Base-by-base conservation (phyloP, 345 rosid species). In the Lepidium sativum region DNA sequence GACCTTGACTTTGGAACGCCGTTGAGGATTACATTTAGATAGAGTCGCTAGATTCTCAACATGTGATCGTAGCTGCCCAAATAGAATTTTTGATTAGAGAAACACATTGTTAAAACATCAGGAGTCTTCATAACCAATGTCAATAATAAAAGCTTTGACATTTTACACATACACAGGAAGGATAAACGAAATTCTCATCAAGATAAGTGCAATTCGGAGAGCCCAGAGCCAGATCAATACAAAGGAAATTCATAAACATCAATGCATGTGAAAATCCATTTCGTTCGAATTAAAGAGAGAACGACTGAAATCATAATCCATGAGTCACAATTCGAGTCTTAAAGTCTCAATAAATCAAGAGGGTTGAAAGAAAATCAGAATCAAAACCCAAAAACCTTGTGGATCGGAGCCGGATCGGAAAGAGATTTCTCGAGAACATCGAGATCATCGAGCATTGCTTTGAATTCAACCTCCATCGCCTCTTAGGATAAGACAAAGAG, bases 1-100 rank as follows among this genome's bases (percentile, higher is more conserved):
- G 17, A 91, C 97, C 91, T 85, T 82, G 75, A 92, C 87, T 88
- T 80, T 85, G 3, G 90, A 74, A 52, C 95, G 95, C 79, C 77
- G 81, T 41, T 58, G 80, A 68, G 87, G 74, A 59, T 63, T 80
- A 27, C 73, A 71, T 60, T 77, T 81, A 6, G 88, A 88, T 44
- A 86, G 69, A 65, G 78, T 67, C 1, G 78, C 43, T 17, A 92
- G 80, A 72, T 57, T 83, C 16, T 80, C 81, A 43, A 87, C 85
- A 37, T 69, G 88, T 32, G 75, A 60, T 64, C 80, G 78, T 75
- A 91, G 76, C 98, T 91, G 52, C 41, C 40, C 29, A 47, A 49
- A 12, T 11, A 3, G 1, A 17, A 44, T 31, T 5, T 12, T 48
- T 44, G 37, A 25, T 17, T 16, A 11, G 31, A 12, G 32, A 16